phyloP scores from a whole-genome alignment of 257 asterid genomes.

The Gynochthodes officinalis region DNA sequence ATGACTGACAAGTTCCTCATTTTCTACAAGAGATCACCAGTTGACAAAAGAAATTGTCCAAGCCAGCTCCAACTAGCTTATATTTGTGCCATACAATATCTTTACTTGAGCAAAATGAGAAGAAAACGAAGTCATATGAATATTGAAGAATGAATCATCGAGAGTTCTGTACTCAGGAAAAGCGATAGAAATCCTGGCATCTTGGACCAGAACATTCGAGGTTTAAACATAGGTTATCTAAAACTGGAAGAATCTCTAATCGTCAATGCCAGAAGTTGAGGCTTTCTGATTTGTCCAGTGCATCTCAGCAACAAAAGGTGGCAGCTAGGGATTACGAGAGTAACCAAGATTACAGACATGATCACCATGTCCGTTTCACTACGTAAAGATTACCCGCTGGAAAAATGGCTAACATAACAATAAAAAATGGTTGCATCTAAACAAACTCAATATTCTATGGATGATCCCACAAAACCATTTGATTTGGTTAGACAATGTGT shows the following conservation, averaged over 20 bases:
- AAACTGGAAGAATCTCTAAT: not conserved
- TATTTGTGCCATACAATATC: not conserved
- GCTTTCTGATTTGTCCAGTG: not conserved
- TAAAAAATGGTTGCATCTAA: not conserved
- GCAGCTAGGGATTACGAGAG: not conserved
- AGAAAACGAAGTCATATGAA: not conserved
- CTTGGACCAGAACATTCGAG: not conserved
- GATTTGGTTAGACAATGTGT: too few species aligned
- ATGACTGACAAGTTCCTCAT: not conserved
- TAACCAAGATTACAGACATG: not conserved
- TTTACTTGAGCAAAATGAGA: not conserved
- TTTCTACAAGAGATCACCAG: not conserved
- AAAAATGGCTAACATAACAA: not conserved
- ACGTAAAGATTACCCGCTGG: not conserved
- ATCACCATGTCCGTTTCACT: not conserved
- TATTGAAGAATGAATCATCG: not conserved
- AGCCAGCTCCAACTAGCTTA: not conserved
- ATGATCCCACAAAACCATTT: not conserved
- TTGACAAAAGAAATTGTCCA: not conserved
- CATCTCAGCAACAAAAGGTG: not conserved
- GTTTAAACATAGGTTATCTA: not conserved
- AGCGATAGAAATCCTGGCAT: not conserved
- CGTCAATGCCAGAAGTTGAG: not conserved
- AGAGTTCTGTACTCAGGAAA: not conserved
- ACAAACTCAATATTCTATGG: not conserved